Conservation (phyloP, 805 yeast genomes). For the Wickerhamiella kurtzmanii region DNA sequence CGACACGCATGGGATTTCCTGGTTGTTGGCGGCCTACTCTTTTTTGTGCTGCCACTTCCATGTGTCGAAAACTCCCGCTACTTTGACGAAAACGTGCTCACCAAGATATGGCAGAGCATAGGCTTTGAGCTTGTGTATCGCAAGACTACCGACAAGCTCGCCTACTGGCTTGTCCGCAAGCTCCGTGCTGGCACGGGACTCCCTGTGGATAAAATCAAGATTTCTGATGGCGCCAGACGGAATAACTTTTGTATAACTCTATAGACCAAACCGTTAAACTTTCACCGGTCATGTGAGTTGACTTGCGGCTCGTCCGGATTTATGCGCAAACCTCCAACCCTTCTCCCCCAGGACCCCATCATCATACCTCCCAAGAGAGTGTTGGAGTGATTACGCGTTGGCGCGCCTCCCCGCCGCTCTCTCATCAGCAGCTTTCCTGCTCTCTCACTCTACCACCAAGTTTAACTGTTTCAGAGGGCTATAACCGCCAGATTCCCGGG, state of each 20-base stretch:
- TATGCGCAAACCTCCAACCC: neutral
- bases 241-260: slow-evolving; percentile 56
- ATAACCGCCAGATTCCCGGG: too few relatives aligned
- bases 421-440: neutral
- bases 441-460: too few relatives aligned
- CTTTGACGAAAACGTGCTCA: slow-evolving; percentile 34
- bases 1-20: slow-evolving; percentile 44
- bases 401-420: neutral
- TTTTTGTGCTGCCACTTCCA: slow-evolving; percentile 79
- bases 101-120: slow-evolving; percentile 38
- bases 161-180: slow-evolving; percentile 56
- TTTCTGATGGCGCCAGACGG: slow-evolving; percentile 43
- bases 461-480: too few relatives aligned
- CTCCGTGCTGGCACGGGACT: slow-evolving; percentile 19
- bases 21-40: slow-evolving; percentile 29
- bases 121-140: slow-evolving; percentile 41
- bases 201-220: slow-evolving; percentile 24
- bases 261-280: too few relatives aligned
- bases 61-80: slow-evolving; percentile 77
- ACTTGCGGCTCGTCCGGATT: too few relatives aligned
- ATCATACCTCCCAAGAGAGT: too few relatives aligned
- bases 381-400: neutral
- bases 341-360: neutral
- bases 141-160: slow-evolving; percentile 56
- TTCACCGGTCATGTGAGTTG: too few relatives aligned